Base-by-base conservation (phyloP, 1,139 yeast genomes). In the Lodderomyces parapsilosis region DNA sequence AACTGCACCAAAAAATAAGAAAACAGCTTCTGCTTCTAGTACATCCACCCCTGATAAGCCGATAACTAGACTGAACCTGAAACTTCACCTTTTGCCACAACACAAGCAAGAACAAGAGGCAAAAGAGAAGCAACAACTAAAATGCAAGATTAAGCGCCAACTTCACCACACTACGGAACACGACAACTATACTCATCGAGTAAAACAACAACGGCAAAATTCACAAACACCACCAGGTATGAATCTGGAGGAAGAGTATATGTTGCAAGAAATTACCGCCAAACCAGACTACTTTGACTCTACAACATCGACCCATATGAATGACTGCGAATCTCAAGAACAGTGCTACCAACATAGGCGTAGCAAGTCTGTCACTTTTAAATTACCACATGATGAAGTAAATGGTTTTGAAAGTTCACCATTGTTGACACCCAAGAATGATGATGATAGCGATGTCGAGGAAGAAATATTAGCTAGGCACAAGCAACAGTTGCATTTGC, bases 341-440 rank as follows among this genome's bases (percentile, higher is more conserved):
- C 25, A 14, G 25, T 35, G 33, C 14, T 27, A 33, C n/a, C 56
- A 19, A 42, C 59, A 35, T 46, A 48, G 43, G 43, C 51, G 32
- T 40, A 30, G 52, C 35, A 62, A 62, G 51, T 52, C 59, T 11
- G 67, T 62, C 6, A 51, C 60, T 40, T 63, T 63, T 45, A 63
- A 57, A 34, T 51, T 58, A 27, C 49, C 54, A 5, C 44, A 53
- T 27, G 57, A 55, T 28, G 62, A 60, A 43, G 56, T 58, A 49
- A 52, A 49, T 28, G 63, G 62, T 18, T 32, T 25, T 47, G 63
- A 63, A 30, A 55, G 54, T 46, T 61, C 71, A 42, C 74, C 75
- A 6, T 59, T 71, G 33, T 59, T 71, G 45, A 71, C 77, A 1
- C 77, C 77, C 10, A 71, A 69, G 47, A 74, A 71, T 24, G 76